A percentile compares a stretch with the other conserved stretches of the same genome.
phyloP scores from a whole-genome alignment of 208 protist genomes.

The Trypanosomatidae sp. region DNA sequence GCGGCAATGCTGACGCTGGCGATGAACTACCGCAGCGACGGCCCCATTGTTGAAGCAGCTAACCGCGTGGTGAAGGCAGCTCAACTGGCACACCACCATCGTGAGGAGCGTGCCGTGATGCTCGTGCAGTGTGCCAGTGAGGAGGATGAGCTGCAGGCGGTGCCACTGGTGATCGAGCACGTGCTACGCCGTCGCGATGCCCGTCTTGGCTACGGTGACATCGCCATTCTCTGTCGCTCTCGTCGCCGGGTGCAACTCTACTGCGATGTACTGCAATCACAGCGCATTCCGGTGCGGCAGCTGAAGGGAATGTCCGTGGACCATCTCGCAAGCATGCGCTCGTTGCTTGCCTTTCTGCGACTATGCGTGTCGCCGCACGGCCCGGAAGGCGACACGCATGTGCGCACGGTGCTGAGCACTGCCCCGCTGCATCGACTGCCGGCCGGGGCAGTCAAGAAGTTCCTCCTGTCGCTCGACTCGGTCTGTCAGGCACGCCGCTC shows the following conservation, averaged over 20 bases:
- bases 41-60: constrained; percentile 59
- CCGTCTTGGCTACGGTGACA: constrained; percentile 48
- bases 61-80: constrained; percentile 52
- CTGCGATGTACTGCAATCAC: constrained; percentile 32
- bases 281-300: constrained; percentile 55
- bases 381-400: constrained; percentile 41
- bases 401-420: constrained; percentile 47
- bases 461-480: constrained; percentile 49
- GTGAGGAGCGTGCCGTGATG: constrained; percentile 32
- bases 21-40: constrained; percentile 86
- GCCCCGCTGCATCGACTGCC: constrained; percentile 44
- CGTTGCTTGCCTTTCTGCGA: constrained; percentile 61
- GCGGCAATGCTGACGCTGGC: constrained; percentile 41
- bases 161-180: constrained; percentile 49
- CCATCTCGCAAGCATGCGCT: constrained; percentile 34
- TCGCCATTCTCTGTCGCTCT: constrained; percentile 86
- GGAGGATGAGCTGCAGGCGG: constrained; percentile 39
- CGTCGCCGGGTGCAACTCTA: constrained; percentile 42
- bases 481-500: constrained; percentile 32
- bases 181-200: constrained; percentile 40
- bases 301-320: constrained; percentile 36
- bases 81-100: constrained; percentile 45
- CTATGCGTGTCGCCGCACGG: constrained; percentile 54
- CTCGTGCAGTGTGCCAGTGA: constrained; percentile 41
- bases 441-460: constrained; percentile 27